Base-by-base conservation (phyloP, 2,329 filamentous ascomycete species). In the Neonectria magnoliae region DNA sequence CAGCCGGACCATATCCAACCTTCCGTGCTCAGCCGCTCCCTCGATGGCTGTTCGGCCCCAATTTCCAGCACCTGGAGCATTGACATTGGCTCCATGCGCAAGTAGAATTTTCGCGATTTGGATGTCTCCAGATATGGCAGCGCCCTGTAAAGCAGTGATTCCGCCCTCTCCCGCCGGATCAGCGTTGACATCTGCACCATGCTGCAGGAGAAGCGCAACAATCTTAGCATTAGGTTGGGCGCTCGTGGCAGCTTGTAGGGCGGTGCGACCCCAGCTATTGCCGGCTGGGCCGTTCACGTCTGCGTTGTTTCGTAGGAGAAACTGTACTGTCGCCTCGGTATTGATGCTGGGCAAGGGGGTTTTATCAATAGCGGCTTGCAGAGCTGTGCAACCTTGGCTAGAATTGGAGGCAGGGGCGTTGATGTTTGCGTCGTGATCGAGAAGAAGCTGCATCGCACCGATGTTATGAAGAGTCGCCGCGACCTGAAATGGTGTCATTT, bases 1-100 rank as follows among this genome's bases (percentile, higher is more conserved):
- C 1, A 60, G 52, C 31, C 33, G 50, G 5, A 66, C 44, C 60
- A 66, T 63, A 16, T 60, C 60, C 10, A 63, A 56, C 38, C 55
- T 66, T 3, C 60, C 64, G 14, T 63, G 52, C 13, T 66, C 64
- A 4, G 60, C 60, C 5, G 64, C 64, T 2, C 64, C 64, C 52
- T 66, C 64, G 6, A 66, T 44, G 3, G 60, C 64, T 4, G 50
- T 64, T n/a, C 64, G 60, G 2, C 64, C 64, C 13, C n/a, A n/a
- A n/a, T n/a, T n/a, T n/a, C n/a, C n/a, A 8, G 64, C 41, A 7
- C 20, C 55, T 1, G 44, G 5, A 0, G 64, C 64, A 14, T 66
- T 60, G 8, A 64, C 18, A 4, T 59, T 1, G 9, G 60, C 64
- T 5, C 44, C 29, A 0, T 11, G 22, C 0, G 14, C 22, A 22